A percentile compares a stretch with the other conserved stretches of the same genome.
phyloP scores from a whole-genome alignment of 2,329 filamentous ascomycete genomes.

The Sarocladiaceae sp. region DNA sequence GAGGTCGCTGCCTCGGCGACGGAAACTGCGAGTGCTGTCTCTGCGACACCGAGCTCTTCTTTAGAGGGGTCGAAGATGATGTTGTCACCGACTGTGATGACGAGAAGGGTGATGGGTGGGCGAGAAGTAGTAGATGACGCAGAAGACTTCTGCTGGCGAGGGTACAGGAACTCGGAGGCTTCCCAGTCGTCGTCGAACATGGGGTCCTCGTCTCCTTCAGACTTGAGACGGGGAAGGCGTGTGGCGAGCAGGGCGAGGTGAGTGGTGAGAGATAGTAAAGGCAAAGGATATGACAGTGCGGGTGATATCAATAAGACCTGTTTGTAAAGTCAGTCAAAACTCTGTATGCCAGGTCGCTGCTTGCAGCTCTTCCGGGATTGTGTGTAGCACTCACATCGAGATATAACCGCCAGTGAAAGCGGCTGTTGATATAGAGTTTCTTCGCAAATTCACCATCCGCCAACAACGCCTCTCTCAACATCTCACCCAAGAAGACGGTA shows the following conservation, averaged over 20 bases:
- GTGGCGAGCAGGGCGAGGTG: conserved; percentile 90
- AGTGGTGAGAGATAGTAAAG: conserved; percentile 85
- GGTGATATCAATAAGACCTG: conserved; percentile 92
- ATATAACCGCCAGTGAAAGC: conserved; percentile 96
- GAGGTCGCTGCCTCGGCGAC: conserved; percentile 57
- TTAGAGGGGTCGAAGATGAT: conserved; percentile 90
- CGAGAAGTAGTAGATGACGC: conserved; percentile 32
- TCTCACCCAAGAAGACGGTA: conserved; percentile 81
- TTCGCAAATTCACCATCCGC: conserved; percentile 65
- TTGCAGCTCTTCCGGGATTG: neutral
- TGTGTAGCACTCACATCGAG: conserved; percentile 66
- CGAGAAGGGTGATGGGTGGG: conserved; percentile 86
- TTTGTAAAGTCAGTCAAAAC: neutral
- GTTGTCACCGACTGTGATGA: conserved; percentile 80
- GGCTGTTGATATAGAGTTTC: conserved; percentile 78
- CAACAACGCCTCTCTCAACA: conserved; percentile 84
- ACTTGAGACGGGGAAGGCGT: conserved; percentile 77
- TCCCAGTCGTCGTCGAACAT: conserved; percentile 99
- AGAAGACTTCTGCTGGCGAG: conserved; percentile 33
- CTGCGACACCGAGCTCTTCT: conserved; percentile 91
- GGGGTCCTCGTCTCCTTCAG: conserved; percentile 89
- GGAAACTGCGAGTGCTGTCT: conserved; percentile 82
- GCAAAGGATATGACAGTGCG: conserved; percentile 87
- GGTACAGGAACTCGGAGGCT: conserved; percentile 73
- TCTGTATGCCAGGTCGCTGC: no score